These are phyloP conservation scores for Canavalia gladiata DNA, from an alignment of 306 rosid species.

Conservation along the genomic window DNA sequence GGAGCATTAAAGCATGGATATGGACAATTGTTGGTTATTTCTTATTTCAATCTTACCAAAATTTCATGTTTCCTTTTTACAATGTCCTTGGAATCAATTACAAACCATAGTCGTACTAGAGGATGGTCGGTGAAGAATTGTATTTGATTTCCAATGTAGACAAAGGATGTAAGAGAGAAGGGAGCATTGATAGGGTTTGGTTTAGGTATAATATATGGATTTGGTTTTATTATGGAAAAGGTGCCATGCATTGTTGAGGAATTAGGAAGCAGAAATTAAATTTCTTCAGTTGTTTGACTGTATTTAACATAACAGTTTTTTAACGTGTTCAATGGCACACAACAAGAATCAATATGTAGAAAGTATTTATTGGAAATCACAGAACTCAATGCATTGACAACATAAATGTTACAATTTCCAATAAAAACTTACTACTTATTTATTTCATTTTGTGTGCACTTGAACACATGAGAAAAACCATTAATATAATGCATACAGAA, in stretches of 20 bases:
- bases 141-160: not conserved
- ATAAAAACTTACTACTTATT: no score
- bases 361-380: no score
- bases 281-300: not conserved
- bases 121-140: not conserved
- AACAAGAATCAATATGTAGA: no score
- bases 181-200: not conserved
- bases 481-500: not conserved
- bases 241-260: not conserved
- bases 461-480: no score
- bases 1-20: no score
- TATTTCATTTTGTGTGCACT: no score
- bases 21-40: not conserved
- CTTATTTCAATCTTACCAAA: not conserved
- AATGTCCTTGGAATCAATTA: slow-evolving; percentile 1
- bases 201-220: not conserved
- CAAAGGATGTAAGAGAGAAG: not conserved
- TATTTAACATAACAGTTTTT: not conserved
- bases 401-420: no score
- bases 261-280: not conserved
- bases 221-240: not conserved
- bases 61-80: not conserved
- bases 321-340: no score
- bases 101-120: not conserved
- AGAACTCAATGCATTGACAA: no score